phyloP scores from a whole-genome alignment of 139 green algal genomes.

The Mesotaenium endlicherianum region DNA sequence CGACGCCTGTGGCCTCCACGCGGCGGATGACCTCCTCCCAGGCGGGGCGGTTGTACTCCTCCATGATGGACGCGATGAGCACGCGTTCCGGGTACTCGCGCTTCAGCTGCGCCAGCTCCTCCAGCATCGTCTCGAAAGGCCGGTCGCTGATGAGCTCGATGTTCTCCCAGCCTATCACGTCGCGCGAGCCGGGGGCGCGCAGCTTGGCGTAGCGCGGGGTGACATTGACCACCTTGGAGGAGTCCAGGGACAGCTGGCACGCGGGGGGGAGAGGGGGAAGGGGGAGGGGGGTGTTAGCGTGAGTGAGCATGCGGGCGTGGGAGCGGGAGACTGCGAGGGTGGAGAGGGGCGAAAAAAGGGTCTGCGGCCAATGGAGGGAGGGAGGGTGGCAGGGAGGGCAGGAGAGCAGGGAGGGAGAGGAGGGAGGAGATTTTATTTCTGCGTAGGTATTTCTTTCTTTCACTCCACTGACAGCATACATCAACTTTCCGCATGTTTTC shows the following conservation, averaged over 20 bases:
- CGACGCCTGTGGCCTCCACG: slow-evolving; percentile 81
- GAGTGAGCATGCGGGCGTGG: neutral
- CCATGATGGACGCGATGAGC: slow-evolving; percentile 94
- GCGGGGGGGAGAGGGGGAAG: neutral
- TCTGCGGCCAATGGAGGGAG: neutral
- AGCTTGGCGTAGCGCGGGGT: slow-evolving; percentile 93
- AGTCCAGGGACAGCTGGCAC: slow-evolving; percentile 79
- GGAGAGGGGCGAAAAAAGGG: neutral
- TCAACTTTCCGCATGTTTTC: no score
- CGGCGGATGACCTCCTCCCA: slow-evolving; percentile 93
- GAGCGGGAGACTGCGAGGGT: neutral
- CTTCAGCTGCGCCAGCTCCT: slow-evolving; percentile 75
- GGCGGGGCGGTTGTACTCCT: slow-evolving; percentile 75
- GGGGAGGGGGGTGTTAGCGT: neutral
- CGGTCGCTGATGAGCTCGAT: slow-evolving; percentile 94
- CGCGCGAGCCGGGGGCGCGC: slow-evolving; percentile 54
- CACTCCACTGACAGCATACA: no score
- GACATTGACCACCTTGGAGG: slow-evolving; percentile 90
- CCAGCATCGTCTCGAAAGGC: slow-evolving; percentile 89
- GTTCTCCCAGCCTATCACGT: slow-evolving; percentile 91
- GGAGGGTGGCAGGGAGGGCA: neutral
- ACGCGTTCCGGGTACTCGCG: slow-evolving; percentile 87
- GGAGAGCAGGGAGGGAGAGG: neutral
- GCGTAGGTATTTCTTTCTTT: no score
- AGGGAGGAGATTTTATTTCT: no score